Evolutionary conservation across 805 yeast genomes (phyloP), one percentile per base, ranked within the genome.

Genomic region (Blastobotrys robertii): DNA sequence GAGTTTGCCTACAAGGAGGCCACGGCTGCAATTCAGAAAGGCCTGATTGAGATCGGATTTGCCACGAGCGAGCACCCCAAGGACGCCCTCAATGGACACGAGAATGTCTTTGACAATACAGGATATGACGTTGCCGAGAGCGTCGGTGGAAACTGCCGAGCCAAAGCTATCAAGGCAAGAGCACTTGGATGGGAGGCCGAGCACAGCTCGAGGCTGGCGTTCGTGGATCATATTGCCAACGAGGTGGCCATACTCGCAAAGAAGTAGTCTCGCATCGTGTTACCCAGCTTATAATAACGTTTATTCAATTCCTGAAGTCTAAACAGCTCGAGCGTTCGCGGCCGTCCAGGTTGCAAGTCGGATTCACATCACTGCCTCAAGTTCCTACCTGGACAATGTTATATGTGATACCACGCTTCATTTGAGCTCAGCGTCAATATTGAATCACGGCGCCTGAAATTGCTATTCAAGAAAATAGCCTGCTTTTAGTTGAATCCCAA

Each of bases 51-150:
- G 8, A 39, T 40, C 9, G 39, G 46, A 8, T 15, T 13, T 3
- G 45, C 51, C 4, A 39, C 42, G 10, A 35, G 30, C 7, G 41
- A 32, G 16, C 45, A 51, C 30, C 61, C 63, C 5, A 86, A 81
- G 54, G 69, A 80, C 10, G 44, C 70, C 38, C 25, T 19, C 25
- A 7, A 10, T 6, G 39, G 74, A 37, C 25, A 19, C 25, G 64
- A 71, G 36, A 73, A 74, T 59, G 57, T 64, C 5, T 73, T 64
- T 50, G 65, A 65, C 30, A 69, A 69, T 5, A 4, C 6, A 4
- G 85, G 84, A 5, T 80, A 79, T 50, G 75, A 79, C 49, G 52
- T 73, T 33, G 65, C 67, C 2, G 75, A 45, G 85, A 76, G 41
- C 64, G 64, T 31, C 69, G 66, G 43, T 56, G 53, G 1, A 77